Percentiles rank a stretch among this genome's conserved stretches.
Conservation (phyloP, 2,329 filamentous ascomycete species). For the Magnaporthiopsis incrustans region DNA sequence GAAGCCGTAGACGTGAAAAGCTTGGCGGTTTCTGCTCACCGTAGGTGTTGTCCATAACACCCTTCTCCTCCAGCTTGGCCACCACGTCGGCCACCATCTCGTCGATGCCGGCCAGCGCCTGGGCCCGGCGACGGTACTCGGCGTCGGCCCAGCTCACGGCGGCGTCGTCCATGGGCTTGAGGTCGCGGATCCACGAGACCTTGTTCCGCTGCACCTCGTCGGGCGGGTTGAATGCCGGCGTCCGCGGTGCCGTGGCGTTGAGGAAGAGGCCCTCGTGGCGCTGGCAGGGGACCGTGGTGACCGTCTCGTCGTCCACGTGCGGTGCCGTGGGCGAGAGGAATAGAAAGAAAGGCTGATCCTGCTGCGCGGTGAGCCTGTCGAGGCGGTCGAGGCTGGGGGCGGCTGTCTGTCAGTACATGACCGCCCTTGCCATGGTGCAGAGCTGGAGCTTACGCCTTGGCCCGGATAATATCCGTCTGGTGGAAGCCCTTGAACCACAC, state of each 20-base stretch:
- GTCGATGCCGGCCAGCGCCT: conserved; percentile 21
- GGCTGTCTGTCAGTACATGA: not conserved
- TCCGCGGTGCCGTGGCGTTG: conserved; percentile 13
- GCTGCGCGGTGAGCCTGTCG: conserved; percentile 11
- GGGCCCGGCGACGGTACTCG: conserved; percentile 15
- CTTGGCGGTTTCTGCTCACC: not conserved
- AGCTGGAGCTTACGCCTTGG: conserved; percentile 24
- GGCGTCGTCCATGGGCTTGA: conserved; percentile 14
- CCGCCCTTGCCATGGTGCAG: too few species aligned
- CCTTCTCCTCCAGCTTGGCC: conserved; percentile 17
- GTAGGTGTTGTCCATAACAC: conserved; percentile 19
- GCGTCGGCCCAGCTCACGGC: conserved; percentile 15
- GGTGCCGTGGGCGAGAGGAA: conserved; percentile 15
- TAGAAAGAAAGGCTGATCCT: conserved; percentile 16
- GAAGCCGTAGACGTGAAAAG: too few species aligned
- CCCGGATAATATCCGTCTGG: conserved; percentile 43
- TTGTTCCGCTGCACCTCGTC: conserved; percentile 14
- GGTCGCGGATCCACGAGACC: conserved; percentile 14
- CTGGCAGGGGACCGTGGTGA: conserved; percentile 11
- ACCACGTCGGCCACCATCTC: conserved; percentile 26
- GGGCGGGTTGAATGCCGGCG: conserved; percentile 18
- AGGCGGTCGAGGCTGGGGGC: conserved; percentile 12
- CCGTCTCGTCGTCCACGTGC: conserved; percentile 26
- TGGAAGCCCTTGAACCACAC: conserved; percentile 47
- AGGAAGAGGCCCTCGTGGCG: conserved; percentile 14